A percentile compares a stretch with the other conserved stretches of the same genome.
These are phyloP conservation scores for Metschnikowia kunwiensis DNA, from an alignment of 805 yeast species.

Conservation along the genomic window DNA sequence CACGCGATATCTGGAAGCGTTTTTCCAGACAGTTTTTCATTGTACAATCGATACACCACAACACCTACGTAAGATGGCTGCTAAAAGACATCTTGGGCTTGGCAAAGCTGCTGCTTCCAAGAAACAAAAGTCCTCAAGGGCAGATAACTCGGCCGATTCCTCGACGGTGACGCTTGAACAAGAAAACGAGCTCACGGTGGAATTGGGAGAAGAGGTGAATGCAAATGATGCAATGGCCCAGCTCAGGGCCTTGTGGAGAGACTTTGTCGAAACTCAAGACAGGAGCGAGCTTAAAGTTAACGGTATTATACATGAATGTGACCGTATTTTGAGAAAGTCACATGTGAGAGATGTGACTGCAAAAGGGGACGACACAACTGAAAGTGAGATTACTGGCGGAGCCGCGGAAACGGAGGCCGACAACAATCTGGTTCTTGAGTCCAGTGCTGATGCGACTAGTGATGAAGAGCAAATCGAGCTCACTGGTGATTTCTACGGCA, in stretches of 20 bases:
- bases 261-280: constrained; percentile 53
- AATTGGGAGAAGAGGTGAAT: constrained; percentile 65
- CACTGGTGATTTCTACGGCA: constrained; percentile 59
- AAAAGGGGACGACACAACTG: background rate
- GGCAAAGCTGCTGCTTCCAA: constrained; percentile 32
- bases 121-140: constrained; percentile 19
- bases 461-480: constrained; percentile 18
- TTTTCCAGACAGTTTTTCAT: background rate
- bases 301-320: constrained; percentile 92
- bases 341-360: constrained; percentile 9
- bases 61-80: constrained; percentile 14
- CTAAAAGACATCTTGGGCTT: constrained; percentile 38
- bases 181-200: constrained; percentile 46
- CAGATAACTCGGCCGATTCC: background rate
- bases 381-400: too few relatives aligned
- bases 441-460: too few relatives aligned
- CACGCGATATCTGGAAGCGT: constrained; percentile 4
- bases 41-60: background rate
- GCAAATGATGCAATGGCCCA: constrained; percentile 80
- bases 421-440: too few relatives aligned
- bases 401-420: too few relatives aligned
- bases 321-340: constrained; percentile 59
- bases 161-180: constrained; percentile 9
- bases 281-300: constrained; percentile 66
- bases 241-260: constrained; percentile 66